Evolutionary conservation across 2,329 filamentous ascomycete species (phyloP).

Genomic region (Alternaria sp.): DNA sequence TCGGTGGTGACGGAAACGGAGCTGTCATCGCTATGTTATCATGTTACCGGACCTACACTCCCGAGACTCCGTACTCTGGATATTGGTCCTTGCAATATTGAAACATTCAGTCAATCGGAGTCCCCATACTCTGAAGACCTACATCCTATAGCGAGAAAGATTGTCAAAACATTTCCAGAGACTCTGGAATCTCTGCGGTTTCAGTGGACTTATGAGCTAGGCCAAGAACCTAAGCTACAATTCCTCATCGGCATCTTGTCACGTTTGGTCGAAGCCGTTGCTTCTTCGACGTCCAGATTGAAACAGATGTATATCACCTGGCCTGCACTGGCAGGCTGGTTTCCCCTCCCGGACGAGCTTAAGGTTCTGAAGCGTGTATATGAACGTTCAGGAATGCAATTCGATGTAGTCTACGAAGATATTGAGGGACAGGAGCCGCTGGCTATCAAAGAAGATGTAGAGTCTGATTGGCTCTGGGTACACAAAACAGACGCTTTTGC

Average conservation of each 20-base stretch:
- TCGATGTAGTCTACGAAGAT: background rate
- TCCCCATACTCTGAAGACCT: background rate
- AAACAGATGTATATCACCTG: conserved; percentile 5
- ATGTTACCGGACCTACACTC: background rate
- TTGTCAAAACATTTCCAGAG: background rate
- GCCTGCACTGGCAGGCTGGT: background rate
- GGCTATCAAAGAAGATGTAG: background rate
- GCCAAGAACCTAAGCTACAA: background rate
- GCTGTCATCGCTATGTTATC: background rate
- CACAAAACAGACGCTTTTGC: conserved; percentile 5
- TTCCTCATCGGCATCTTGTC: background rate
- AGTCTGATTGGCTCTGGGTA: conserved; percentile 6
- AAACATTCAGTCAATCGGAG: background rate
- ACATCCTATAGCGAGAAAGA: background rate
- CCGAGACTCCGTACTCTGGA: background rate
- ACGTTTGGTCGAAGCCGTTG: background rate
- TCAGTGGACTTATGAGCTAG: conserved; percentile 1
- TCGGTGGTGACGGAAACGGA: background rate
- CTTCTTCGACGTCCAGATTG: background rate
- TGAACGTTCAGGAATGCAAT: background rate
- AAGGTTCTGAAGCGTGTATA: background rate
- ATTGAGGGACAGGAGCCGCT: background rate
- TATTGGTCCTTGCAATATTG: conserved; percentile 3
- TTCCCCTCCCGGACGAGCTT: background rate
- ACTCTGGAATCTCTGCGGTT: conserved; percentile 1